Percentiles rank a stretch among this genome's conserved stretches.
phyloP scores from a whole-genome alignment of 345 rosid species.

The Gossypium stocksii region DNA sequence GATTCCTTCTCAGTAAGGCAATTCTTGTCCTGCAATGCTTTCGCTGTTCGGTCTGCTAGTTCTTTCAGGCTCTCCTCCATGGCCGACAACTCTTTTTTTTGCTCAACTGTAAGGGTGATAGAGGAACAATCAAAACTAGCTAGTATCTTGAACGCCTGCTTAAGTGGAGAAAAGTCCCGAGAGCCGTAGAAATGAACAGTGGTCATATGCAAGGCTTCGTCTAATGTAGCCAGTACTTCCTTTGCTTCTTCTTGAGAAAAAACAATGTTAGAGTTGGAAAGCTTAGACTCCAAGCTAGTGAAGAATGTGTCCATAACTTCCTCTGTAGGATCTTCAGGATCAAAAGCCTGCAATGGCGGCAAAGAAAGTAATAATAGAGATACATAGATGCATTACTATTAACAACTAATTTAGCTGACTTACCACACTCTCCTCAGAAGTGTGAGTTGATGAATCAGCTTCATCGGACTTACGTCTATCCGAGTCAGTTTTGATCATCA shows the following conservation, averaged over 20 bases:
- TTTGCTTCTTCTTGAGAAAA: too few relatives aligned
- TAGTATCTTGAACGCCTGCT: too few relatives aligned
- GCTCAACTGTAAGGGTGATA: too few relatives aligned
- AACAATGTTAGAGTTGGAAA: too few relatives aligned
- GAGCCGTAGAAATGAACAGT: not conserved
- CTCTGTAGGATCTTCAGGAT: not conserved
- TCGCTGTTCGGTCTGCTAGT: too few relatives aligned
- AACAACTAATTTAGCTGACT: not conserved
- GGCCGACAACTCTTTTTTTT: too few relatives aligned
- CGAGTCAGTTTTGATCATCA: not conserved
- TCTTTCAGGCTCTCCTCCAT: too few relatives aligned
- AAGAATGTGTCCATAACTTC: too few relatives aligned
- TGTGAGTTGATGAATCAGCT: not conserved
- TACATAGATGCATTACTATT: not conserved
- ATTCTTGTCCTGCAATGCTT: not conserved
- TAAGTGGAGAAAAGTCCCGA: too few relatives aligned
- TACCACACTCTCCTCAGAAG: not conserved
- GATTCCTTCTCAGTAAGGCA: not conserved
- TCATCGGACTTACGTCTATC: not conserved
- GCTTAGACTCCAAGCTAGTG: not conserved
- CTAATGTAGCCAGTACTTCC: too few relatives aligned
- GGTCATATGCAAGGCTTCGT: not conserved
- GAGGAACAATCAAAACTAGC: too few relatives aligned
- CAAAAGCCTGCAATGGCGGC: not conserved
- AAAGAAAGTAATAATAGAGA: not conserved